Evolutionary conservation across 768 basidiomycete species (phyloP), one percentile per base, ranked within the genome.

Genomic region (Leccinum boreale): DNA sequence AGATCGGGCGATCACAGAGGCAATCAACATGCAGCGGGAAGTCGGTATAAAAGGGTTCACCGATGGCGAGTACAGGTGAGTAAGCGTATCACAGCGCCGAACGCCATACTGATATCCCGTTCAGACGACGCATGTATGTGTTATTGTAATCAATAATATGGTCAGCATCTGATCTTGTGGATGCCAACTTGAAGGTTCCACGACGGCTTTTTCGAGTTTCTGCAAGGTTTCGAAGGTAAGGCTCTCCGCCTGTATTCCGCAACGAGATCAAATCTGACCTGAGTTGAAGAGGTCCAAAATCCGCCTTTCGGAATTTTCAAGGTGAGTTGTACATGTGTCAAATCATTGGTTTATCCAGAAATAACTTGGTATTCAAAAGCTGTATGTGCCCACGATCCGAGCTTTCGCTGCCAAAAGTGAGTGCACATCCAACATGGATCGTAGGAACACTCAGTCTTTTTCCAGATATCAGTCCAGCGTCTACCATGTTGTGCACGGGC

Each of bases 21-120:
- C 74, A 49, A 61, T 80, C 39, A 39, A 70, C 60, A 56, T 78
- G 61, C 77, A 78, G 60, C 68, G 74, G 1, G 70, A 77, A 47
- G 71, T 67, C 5, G 79, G 79, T 12, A 75, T 80, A 42, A 77
- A 74, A 64, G 55, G 69, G 21, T 67, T 79, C 44, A 78, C 79
- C 0, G 77, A 78, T 59, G 79, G 79, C 24, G 78, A 80, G 65
- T 70, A 69, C 50, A 69, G 67, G 68, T 62, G 12, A 2, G 74
- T 73, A 63, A 67, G 60, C 52, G 61, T 66, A 55, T 64, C 24
- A 12, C 4, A 42, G 11, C 24, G 14, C 24, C 3, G n/a, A 28
- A 36, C 14, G 17, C 14, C 12, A 46, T 46, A 12, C 23, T 46
- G 45, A 46, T 24, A 46, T 24, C 3, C 14, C 3, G 19, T 24